phyloP scores from a whole-genome alignment of 106 monocot genomes.

The Dioscorea alata region DNA sequence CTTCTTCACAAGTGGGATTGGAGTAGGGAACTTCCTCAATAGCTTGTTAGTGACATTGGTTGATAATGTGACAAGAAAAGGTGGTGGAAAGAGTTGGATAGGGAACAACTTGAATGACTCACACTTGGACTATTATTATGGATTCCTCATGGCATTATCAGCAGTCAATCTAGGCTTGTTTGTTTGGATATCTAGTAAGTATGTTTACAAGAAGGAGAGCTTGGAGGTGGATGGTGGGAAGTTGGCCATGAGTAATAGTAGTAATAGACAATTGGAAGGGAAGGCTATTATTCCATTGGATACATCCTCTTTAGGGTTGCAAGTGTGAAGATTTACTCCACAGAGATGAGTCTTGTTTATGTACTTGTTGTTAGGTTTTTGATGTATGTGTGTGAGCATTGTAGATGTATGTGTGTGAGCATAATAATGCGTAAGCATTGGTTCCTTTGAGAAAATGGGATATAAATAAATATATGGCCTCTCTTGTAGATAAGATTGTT shows the following conservation, averaged over 20 bases:
- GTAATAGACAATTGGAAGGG: slow-evolving; percentile 14
- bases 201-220: slow-evolving; percentile 57
- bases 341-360: too few relatives aligned
- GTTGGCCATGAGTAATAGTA: not conserved
- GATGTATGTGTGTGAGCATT: too few relatives aligned
- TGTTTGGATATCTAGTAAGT: slow-evolving; percentile 38
- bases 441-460: too few relatives aligned
- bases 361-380: too few relatives aligned
- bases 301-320: not conserved
- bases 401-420: too few relatives aligned
- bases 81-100: slow-evolving; percentile 63
- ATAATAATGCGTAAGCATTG: too few relatives aligned
- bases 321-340: not conserved
- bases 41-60: slow-evolving; percentile 57
- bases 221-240: slow-evolving; percentile 16
- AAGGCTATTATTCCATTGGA: slow-evolving; percentile 1
- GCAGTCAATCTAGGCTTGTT: slow-evolving; percentile 35
- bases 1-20: slow-evolving; percentile 62
- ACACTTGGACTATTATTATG: slow-evolving; percentile 68
- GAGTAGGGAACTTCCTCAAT: slow-evolving; percentile 59
- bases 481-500: too few relatives aligned
- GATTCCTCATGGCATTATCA: slow-evolving; percentile 38
- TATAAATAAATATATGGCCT: too few relatives aligned
- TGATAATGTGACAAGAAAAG: slow-evolving; percentile 26
- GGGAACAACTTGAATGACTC: slow-evolving; percentile 62